Base-by-base conservation (phyloP, 2,329 filamentous ascomycete genomes). In the Stachybotrys chlorohalonatus region DNA sequence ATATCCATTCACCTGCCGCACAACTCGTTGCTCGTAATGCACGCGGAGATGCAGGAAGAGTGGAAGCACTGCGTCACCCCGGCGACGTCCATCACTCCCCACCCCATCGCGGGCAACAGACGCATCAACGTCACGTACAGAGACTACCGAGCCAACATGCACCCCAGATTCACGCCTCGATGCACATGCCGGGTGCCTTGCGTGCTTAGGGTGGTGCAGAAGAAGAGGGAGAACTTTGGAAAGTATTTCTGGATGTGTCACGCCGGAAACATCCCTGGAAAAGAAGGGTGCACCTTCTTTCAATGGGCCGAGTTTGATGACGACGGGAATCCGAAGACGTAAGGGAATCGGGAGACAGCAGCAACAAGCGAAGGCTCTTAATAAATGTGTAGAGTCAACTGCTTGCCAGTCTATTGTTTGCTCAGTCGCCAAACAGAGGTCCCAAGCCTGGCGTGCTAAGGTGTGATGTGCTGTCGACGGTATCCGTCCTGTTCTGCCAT, bases 211-310 rank as follows among this genome's bases (percentile, higher is more conserved):
- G 91, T 90, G 47, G 90, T 92, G 15, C 90, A 92, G 72, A 84
- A 79, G 64, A 91, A 87, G 70, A 84, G 80, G 61, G 87, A 88
- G 60, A 93, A 84, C 53, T 77, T 83, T 60, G 92, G 93, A 0
- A 78, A 79, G 62, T 95, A 97, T 67, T 94, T 95, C 71, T 95
- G 91, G 90, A 94, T 93, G 87, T 97, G 94, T 64, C 83, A 95
- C 70, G 83, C 84, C 0, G 84, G 86, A 7, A 89, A 85, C 63
- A 79, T 85, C 2, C 86, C 86, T 0, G 86, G 82, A 50, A 86
- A 79, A 71, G 72, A 83, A 46, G 84, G 81, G 6, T 96, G 91
- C 64, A 75, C 79, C 0, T 94, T 87, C 64, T 95, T 96, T 62
- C 78, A 88, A 58, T 96, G 91, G 91, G 90, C 88, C 0, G 81